Base-by-base conservation (phyloP, 352 stramenopile genomes). In the Lagenidium giganteum region DNA sequence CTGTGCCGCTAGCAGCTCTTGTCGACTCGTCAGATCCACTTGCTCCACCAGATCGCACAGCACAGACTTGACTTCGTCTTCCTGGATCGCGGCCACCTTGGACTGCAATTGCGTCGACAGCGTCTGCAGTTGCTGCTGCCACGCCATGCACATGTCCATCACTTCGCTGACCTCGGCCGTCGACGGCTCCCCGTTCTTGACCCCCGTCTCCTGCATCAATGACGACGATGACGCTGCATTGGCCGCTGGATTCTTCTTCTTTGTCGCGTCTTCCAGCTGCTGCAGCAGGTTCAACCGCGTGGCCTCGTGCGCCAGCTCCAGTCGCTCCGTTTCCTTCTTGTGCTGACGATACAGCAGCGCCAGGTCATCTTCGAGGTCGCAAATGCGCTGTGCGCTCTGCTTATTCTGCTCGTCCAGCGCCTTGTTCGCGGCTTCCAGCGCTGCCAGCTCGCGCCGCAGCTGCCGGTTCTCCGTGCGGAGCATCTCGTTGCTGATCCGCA, bases 311-410 rank as follows among this genome's bases (percentile, higher is more conserved):
- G 49, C 42, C 4, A 14, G 5, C 2, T 57, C 42, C 30, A 48
- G 49, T 3, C 34, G n/a, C 24, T 67, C 59, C 24, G 54, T 45
- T 11, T 77, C 47, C 39, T 51, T 40, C 50, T 70, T 57, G 18
- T 67, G 64, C 23, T 59, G 42, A 7, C 49, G 48, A 28, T 76
- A 70, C 5, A 76, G 49, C 12, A 60, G 61, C 25, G 50, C 55
- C 13, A 76, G 26, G 28, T 81, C 65, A n/a, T 67, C 54, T 26
- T 77, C 61, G 2, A 78, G 29, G 33, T 61, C 51, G 3, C 54
- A 46, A 8, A 66, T 41, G 8, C 50, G 57, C 44, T 58, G 56
- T 17, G 69, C 45, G 6, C 41, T 45, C 25, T 43, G 28, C n/a
- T 16, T n/a, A 1, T 68, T 30, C 1, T 57, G 52, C 40, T 37